Conservation (phyloP, 495 filamentous ascomycete genomes). For the Alectoria sarmentosa region DNA sequence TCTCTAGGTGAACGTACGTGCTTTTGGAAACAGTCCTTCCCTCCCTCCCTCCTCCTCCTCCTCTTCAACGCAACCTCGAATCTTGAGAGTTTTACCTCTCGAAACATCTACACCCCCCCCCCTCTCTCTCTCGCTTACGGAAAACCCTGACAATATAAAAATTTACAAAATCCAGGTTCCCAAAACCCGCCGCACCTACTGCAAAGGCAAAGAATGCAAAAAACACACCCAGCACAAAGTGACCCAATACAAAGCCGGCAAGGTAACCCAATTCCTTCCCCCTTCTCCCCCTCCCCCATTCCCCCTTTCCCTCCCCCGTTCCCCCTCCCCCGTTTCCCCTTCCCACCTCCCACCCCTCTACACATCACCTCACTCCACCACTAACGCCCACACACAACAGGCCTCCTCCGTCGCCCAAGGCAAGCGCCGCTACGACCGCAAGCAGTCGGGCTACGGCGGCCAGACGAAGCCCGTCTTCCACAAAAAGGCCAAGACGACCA, state of each 20-base stretch:
- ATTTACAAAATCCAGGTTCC: constrained; percentile 52
- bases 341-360: constrained; percentile 9
- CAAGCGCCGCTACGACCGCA: constrained; percentile 99
- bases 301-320: not conserved
- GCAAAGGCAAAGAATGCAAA: constrained; percentile 83
- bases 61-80: too few relatives aligned
- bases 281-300: not conserved
- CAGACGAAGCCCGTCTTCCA: constrained; percentile 99
- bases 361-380: not conserved
- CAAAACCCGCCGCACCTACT: constrained; percentile 88
- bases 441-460: constrained; percentile 99
- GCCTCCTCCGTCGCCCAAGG: constrained; percentile 93
- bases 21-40: not conserved
- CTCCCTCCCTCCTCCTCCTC: not conserved
- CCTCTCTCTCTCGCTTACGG: too few relatives aligned
- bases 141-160: too few relatives aligned
- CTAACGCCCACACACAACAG: constrained; percentile 34
- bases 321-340: constrained; percentile 1
- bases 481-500: constrained; percentile 99
- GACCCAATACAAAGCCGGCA: constrained; percentile 95
- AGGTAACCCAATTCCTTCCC: constrained; percentile 49
- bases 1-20: constrained; percentile 17
- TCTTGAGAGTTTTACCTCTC: not conserved
- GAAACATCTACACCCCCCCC: not conserved
- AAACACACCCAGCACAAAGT: constrained; percentile 48